Base-by-base conservation (phyloP, 202 grass and related monocot genomes). In the Tripidium arundinaceum region DNA sequence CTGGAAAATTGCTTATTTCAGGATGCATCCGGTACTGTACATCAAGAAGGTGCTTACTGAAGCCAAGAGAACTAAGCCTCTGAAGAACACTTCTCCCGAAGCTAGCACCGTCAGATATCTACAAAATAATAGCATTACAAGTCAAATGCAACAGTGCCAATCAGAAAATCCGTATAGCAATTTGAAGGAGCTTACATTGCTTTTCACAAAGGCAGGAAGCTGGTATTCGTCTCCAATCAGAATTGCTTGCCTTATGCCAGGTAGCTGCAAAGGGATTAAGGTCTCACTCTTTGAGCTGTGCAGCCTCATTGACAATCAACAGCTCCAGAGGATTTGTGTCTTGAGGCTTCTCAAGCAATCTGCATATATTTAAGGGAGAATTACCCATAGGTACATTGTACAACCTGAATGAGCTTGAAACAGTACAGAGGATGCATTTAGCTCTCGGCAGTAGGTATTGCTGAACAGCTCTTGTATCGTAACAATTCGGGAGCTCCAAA, bases 201-300 rank as follows among this genome's bases (percentile, higher is more conserved):
- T 93, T 85, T 83, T 79, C 3, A 93, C 91, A 18, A 79, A 24
- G 26, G 87, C 73, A 42, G 87, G 87, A 14, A 93, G 60, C 14
- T 93, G 87, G 8, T 39, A 85, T 52, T 93, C 87, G 2, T 93
- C 91, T 14, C 91, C 91, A 5, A 93, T 87, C 13, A 93, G 54
- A 75, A 90, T 31, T 21, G 68, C 84, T 33, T 86, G 81, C 19
- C 13, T 71, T 80, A 90, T 62, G 16, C 67, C 54, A 25, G 59
- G 46, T 8, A 93, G 50, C 28, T 73, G 84, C 31, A 90, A 57
- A 28, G 91, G 91, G 47, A 93, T 85, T 43, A 93, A 67, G 7
- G 88, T 84, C 62, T 94, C 91, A 94, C n/a, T 91, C 91, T 78
- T 86, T 91, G 3, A 94, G 49, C 61, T 94, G 91, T 10, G 87